These are phyloP conservation scores for Yarrowia sp. DNA, from an alignment of 805 yeast genomes.

Conservation along the genomic window DNA sequence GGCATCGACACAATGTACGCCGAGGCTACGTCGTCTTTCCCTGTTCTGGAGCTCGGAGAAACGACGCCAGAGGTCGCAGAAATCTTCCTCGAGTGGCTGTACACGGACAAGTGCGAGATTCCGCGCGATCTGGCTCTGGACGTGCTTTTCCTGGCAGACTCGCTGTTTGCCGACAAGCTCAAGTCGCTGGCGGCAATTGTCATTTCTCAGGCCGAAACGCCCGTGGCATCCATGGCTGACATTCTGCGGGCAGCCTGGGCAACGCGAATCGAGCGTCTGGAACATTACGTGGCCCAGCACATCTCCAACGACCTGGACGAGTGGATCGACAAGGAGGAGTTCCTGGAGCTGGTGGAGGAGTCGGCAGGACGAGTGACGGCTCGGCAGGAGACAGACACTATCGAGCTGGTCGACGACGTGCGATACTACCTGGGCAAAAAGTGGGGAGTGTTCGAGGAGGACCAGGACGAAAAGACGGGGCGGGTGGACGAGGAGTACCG, in stretches of 20 bases:
- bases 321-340: conserved; percentile 43
- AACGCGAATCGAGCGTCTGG: conserved; percentile 61
- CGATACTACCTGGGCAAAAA: conserved; percentile 55
- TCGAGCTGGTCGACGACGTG: conserved; percentile 76
- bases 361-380: conserved; percentile 55
- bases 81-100: conserved; percentile 53
- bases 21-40: conserved; percentile 44
- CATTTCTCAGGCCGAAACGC: conserved; percentile 39
- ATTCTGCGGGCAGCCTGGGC: conserved; percentile 66
- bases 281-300: conserved; percentile 57
- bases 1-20: not conserved
- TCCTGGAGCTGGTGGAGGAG: conserved; percentile 44
- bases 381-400: conserved; percentile 74
- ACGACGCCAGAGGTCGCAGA: conserved; percentile 46
- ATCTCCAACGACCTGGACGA: conserved; percentile 51
- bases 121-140: conserved; percentile 54
- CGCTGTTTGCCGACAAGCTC: conserved; percentile 52
- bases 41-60: conserved; percentile 38
- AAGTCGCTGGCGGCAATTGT: conserved; percentile 61
- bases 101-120: conserved; percentile 57
- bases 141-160: conserved; percentile 58
- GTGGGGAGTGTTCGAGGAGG: conserved; percentile 35
- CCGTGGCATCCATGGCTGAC: conserved; percentile 49
- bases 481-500: conserved; percentile 32
- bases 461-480: conserved; percentile 25